Percentiles rank a stretch among this genome's conserved stretches.
Conservation (phyloP, 495 filamentous ascomycete genomes). For the Sordaria brevicollis region DNA sequence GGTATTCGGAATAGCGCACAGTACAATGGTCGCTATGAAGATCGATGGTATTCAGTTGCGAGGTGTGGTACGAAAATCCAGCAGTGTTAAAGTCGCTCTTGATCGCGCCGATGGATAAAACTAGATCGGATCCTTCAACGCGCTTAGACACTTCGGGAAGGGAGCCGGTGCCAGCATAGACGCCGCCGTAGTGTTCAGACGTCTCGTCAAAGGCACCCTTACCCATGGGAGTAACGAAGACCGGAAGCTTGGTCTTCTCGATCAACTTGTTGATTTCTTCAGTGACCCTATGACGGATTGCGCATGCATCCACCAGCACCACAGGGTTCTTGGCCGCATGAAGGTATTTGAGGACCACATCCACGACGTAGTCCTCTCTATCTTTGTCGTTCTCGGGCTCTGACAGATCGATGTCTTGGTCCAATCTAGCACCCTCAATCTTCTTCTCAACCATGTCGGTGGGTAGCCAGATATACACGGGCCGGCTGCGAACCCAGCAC, state of each 20-base stretch:
- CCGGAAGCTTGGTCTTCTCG: conserved; percentile 63
- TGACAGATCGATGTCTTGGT: conserved; percentile 55
- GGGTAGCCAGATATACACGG: conserved; percentile 79
- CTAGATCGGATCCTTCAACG: conserved; percentile 73
- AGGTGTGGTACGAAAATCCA: conserved; percentile 78
- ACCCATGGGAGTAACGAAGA: conserved; percentile 86
- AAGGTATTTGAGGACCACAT: conserved; percentile 67
- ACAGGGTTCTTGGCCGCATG: conserved; percentile 66
- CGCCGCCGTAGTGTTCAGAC: conserved; percentile 66
- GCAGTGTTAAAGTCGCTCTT: conserved; percentile 84
- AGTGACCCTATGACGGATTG: conserved; percentile 67
- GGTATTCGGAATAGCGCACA: conserved; percentile 75
- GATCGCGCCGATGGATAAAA: conserved; percentile 74
- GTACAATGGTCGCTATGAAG: conserved; percentile 70
- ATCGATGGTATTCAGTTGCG: conserved; percentile 76
- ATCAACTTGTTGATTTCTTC: conserved; percentile 71
- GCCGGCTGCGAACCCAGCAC: conserved; percentile 64
- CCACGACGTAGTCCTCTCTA: conserved; percentile 75
- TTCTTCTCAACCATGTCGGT: conserved; percentile 77
- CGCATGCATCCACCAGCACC: conserved; percentile 85
- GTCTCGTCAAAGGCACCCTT: conserved; percentile 81
- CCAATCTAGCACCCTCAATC: conserved; percentile 59
- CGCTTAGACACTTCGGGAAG: conserved; percentile 57
- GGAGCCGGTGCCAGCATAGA: conserved; percentile 78
- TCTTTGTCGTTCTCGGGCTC: conserved; percentile 56